Percentiles rank a stretch among this genome's conserved stretches.
These are phyloP conservation scores for Apiospora rasikravindrae DNA, from an alignment of 2,329 filamentous ascomycete species.

Conservation along the genomic window DNA sequence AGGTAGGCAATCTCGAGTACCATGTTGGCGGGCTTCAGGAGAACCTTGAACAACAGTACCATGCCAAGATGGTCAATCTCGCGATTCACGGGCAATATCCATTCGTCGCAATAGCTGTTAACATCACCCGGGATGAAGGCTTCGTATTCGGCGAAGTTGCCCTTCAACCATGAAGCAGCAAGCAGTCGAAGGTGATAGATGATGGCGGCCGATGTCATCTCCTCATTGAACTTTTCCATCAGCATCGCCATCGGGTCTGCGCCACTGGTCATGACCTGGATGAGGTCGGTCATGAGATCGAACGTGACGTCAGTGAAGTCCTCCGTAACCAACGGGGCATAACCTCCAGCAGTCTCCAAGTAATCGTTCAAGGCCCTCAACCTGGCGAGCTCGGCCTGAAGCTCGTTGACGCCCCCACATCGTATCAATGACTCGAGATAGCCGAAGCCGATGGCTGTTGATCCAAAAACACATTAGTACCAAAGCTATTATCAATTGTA, in stretches of 20 bases:
- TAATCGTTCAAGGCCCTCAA: slow-evolving; percentile 74
- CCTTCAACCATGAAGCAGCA: slow-evolving; percentile 83
- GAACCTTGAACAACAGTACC: slow-evolving; percentile 74
- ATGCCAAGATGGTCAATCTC: slow-evolving; percentile 95
- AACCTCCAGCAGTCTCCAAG: slow-evolving; percentile 74
- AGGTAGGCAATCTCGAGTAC: slow-evolving; percentile 89
- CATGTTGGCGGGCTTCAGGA: slow-evolving; percentile 80
- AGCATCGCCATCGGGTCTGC: slow-evolving; percentile 60
- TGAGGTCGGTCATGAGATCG: slow-evolving; percentile 68
- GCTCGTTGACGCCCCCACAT: slow-evolving; percentile 65
- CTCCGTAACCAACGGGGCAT: slow-evolving; percentile 73
- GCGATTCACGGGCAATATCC: slow-evolving; percentile 74
- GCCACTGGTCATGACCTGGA: slow-evolving; percentile 63
- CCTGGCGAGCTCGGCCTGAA: slow-evolving; percentile 74
- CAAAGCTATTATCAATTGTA: slow-evolving; percentile 23
- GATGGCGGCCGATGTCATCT: slow-evolving; percentile 70
- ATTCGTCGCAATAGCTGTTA: slow-evolving; percentile 69
- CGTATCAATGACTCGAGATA: slow-evolving; percentile 88
- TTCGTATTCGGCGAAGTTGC: slow-evolving; percentile 70
- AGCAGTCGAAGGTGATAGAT: slow-evolving; percentile 86
- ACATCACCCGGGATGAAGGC: slow-evolving; percentile 75
- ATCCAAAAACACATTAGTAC: slow-evolving; percentile 15
- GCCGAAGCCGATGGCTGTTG: slow-evolving; percentile 83
- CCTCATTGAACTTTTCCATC: slow-evolving; percentile 75
- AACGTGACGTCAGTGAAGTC: slow-evolving; percentile 83